phyloP scores from a whole-genome alignment of 1,284 basidiomycete species.

The Cutaneotrichosporon dermatis region DNA sequence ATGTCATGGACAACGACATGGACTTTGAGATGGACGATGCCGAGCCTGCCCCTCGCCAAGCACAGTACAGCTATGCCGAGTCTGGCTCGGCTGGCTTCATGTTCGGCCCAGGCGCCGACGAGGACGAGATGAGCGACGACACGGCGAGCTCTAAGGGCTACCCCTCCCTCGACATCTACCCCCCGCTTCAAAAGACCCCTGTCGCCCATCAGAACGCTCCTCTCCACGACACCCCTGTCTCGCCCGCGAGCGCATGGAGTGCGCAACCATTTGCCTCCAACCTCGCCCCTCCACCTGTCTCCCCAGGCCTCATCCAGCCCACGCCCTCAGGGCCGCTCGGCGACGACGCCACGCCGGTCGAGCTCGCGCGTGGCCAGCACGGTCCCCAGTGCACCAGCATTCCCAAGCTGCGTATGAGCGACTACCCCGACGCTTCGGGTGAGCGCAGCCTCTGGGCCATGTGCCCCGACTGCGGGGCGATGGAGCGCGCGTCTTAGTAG shows the following conservation, averaged over 20 bases:
- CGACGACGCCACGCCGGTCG: constrained; percentile 28
- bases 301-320: constrained; percentile 40
- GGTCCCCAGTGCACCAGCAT: constrained; percentile 46
- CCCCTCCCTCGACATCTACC: constrained; percentile 11
- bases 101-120: constrained; percentile 45
- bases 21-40: constrained; percentile 34
- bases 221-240: constrained; percentile 22
- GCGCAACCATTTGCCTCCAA: constrained; percentile 43
- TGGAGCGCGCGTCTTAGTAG: constrained; percentile 24
- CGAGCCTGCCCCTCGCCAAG: constrained; percentile 7
- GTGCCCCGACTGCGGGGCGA: constrained; percentile 45
- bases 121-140: constrained; percentile 37
- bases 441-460: constrained; percentile 43
- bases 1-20: constrained; percentile 37
- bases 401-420: constrained; percentile 41
- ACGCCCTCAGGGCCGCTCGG: constrained; percentile 21
- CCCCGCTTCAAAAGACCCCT: background rate
- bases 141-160: constrained; percentile 12
- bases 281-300: constrained; percentile 25
- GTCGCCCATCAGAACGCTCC: background rate
- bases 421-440: constrained; percentile 43
- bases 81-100: constrained; percentile 41
- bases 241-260: constrained; percentile 11
- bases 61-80: constrained; percentile 24
- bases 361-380: constrained; percentile 39